A percentile compares a stretch with the other conserved stretches of the same genome.
Evolutionary conservation across 163 green algal genomes (phyloP).

Genomic region (Botryococcus braunii): DNA sequence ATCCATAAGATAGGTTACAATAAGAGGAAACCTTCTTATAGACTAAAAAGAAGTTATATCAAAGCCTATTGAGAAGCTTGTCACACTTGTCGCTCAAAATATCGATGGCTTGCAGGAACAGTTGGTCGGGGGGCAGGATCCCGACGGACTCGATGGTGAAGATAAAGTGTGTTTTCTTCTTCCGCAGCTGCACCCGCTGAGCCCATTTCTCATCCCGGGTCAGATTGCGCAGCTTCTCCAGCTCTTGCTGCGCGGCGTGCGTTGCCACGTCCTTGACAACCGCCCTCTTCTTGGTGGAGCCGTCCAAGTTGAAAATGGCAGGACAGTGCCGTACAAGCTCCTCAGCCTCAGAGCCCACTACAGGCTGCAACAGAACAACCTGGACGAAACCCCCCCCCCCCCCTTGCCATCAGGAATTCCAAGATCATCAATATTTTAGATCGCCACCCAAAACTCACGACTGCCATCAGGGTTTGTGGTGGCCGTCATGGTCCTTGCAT

Average conservation of each 20-base stretch:
- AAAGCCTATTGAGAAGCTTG: slow-evolving; percentile 37
- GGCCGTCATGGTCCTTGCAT: too few relatives aligned
- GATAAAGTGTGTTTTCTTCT: slow-evolving; percentile 93
- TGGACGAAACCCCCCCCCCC: too few relatives aligned
- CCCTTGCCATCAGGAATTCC: too few relatives aligned
- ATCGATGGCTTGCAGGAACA: slow-evolving; percentile 49
- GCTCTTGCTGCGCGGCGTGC: neutral
- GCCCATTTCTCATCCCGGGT: slow-evolving; percentile 54
- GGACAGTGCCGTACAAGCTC: slow-evolving; percentile 39
- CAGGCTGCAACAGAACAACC: slow-evolving; percentile 55
- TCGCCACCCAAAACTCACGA: too few relatives aligned
- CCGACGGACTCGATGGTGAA: slow-evolving; percentile 94
- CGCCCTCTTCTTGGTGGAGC: neutral
- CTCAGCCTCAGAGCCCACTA: slow-evolving; percentile 32
- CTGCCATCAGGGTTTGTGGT: too few relatives aligned
- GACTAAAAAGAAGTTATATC: neutral
- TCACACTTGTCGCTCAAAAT: slow-evolving; percentile 58
- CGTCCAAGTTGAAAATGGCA: slow-evolving; percentile 23
- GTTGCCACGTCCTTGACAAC: slow-evolving; percentile 14
- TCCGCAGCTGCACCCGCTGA: slow-evolving; percentile 61
- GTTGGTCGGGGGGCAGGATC: slow-evolving; percentile 23
- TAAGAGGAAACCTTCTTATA: too few relatives aligned
- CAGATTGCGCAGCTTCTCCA: slow-evolving; percentile 47
- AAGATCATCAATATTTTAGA: too few relatives aligned
- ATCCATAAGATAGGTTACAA: too few relatives aligned